Conservation (phyloP, 805 yeast genomes). For the Wickerhamiella brachini region DNA sequence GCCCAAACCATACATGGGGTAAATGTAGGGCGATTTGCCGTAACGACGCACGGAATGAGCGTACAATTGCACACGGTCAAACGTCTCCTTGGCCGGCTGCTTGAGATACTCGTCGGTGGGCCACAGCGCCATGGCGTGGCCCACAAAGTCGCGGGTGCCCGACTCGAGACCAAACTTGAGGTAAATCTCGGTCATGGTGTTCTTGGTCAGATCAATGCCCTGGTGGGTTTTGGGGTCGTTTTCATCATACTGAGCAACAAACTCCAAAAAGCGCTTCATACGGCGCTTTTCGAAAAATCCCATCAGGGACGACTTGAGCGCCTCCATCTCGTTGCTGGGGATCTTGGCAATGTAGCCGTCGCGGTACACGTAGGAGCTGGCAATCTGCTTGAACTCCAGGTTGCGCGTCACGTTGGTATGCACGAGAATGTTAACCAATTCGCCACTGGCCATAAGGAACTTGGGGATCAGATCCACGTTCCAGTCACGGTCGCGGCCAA, state of each 20-base stretch:
- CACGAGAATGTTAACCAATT: slow-evolving; percentile 83
- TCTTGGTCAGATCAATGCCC: slow-evolving; percentile 66
- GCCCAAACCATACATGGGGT: slow-evolving; percentile 92
- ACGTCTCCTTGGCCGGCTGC: slow-evolving; percentile 84
- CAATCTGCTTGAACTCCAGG: slow-evolving; percentile 89
- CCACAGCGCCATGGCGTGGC: slow-evolving; percentile 98
- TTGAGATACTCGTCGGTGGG: slow-evolving; percentile 78
- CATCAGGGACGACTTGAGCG: slow-evolving; percentile 81
- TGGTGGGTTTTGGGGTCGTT: slow-evolving; percentile 70
- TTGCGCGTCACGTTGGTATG: slow-evolving; percentile 94
- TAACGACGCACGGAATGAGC: slow-evolving; percentile 84
- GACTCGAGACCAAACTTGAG: slow-evolving; percentile 78
- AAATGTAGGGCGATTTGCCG: slow-evolving; percentile 92
- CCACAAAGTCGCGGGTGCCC: slow-evolving; percentile 91
- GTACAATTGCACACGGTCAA: slow-evolving; percentile 73
- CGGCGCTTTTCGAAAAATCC: slow-evolving; percentile 93
- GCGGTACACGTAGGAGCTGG: slow-evolving; percentile 90
- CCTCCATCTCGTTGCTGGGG: slow-evolving; percentile 85
- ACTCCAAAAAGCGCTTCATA: slow-evolving; percentile 84
- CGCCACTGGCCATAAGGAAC: slow-evolving; percentile 95
- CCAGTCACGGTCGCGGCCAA: slow-evolving; percentile 95
- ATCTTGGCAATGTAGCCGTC: slow-evolving; percentile 87
- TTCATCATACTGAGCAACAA: slow-evolving; percentile 68
- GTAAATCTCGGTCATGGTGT: slow-evolving; percentile 85
- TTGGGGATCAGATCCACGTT: slow-evolving; percentile 94